A percentile compares a stretch with the other conserved stretches of the same genome.
Evolutionary conservation across 2,329 filamentous ascomycete species (phyloP).

Genomic region (Periglandula ipomoeae): DNA sequence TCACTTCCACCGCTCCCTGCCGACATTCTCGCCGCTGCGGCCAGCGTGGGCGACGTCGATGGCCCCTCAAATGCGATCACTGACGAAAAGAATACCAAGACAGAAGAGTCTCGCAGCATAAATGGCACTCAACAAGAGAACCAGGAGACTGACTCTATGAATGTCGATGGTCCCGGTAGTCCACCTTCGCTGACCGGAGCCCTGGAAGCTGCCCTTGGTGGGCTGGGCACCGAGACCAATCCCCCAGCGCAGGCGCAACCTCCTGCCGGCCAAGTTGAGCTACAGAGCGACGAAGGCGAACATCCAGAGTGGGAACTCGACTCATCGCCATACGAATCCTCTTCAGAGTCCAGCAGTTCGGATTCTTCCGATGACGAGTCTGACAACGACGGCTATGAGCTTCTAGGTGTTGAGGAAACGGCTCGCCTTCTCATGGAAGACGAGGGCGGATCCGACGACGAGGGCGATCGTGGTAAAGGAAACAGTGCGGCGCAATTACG

Average conservation of each 20-base stretch:
- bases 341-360: constrained; percentile 47
- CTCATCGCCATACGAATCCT: constrained; percentile 67
- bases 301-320: constrained; percentile 79
- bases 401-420: constrained; percentile 73
- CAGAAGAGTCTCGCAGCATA: background rate
- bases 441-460: constrained; percentile 72
- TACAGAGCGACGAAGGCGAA: constrained; percentile 26
- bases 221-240: constrained; percentile 16
- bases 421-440: constrained; percentile 78
- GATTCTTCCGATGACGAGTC: constrained; percentile 49
- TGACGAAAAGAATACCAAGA: background rate
- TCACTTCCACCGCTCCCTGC: constrained; percentile 27
- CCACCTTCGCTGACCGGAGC: constrained; percentile 31
- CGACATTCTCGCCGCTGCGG: constrained; percentile 21
- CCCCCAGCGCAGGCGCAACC: constrained; percentile 9
- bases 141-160: constrained; percentile 24
- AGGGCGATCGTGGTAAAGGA: constrained; percentile 42
- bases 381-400: constrained; percentile 55
- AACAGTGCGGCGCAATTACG: constrained; percentile 44
- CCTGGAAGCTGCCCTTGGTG: constrained; percentile 34
- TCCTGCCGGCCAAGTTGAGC: constrained; percentile 10
- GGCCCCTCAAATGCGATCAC: background rate
- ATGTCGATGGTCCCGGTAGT: constrained; percentile 25
- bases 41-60: constrained; percentile 14
- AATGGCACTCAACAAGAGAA: background rate